phyloP scores from a whole-genome alignment of 768 basidiomycete species.

The Psilocybe sp. region DNA sequence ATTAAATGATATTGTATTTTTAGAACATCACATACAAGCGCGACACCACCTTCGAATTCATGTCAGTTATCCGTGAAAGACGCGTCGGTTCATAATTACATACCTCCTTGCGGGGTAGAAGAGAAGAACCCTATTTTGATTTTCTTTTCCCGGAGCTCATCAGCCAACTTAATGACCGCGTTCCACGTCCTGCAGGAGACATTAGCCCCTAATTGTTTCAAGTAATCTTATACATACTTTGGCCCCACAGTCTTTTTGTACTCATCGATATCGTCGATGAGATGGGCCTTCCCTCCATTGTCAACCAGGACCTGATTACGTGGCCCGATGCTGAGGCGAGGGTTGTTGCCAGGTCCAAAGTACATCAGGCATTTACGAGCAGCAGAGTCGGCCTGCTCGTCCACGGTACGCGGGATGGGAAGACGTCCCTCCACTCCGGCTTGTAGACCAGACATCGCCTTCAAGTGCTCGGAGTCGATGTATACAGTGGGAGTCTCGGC shows the following conservation, averaged over 20 bases:
- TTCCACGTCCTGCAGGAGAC: constrained; percentile 61
- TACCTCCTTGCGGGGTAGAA: constrained; percentile 92
- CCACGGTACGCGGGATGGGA: constrained; percentile 73
- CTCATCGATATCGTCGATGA: constrained; percentile 79
- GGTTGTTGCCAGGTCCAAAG: constrained; percentile 81
- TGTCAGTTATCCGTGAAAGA: constrained; percentile 9
- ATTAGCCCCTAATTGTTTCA: constrained; percentile 6
- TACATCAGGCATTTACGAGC: constrained; percentile 84
- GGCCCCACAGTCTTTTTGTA: constrained; percentile 70
- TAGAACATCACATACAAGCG: constrained; percentile 59
- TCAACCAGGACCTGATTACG: constrained; percentile 90
- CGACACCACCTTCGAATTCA: constrained; percentile 73
- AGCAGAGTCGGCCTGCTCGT: constrained; percentile 85
- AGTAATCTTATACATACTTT: constrained; percentile 32
- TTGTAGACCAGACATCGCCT: constrained; percentile 38
- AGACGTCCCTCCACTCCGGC: constrained; percentile 52
- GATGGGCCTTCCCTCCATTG: constrained; percentile 80
- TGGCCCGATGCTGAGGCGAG: constrained; percentile 75
- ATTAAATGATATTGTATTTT: constrained; percentile 10
- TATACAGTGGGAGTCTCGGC: constrained; percentile 73
- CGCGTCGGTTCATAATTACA: constrained; percentile 15
- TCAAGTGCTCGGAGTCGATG: constrained; percentile 54
- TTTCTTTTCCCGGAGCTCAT: constrained; percentile 83
- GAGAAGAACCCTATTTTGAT: constrained; percentile 93
- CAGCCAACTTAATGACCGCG: constrained; percentile 75